Conservation (phyloP, 148 eudicot species). For the Fagopyrum esculentum region DNA sequence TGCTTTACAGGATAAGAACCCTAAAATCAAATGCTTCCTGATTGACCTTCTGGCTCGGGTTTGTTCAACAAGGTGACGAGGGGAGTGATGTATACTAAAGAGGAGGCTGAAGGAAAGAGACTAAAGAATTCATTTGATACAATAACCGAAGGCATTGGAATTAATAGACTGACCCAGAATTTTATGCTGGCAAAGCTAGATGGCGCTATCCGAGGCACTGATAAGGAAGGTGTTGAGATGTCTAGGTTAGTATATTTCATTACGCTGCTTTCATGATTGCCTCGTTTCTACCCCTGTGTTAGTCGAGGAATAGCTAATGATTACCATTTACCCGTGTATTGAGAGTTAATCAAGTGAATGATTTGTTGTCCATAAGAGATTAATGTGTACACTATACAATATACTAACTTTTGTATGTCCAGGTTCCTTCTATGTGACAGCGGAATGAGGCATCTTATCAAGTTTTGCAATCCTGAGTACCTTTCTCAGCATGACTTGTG, state of each 20-base stretch:
- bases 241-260: conserved; percentile 59
- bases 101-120: conserved; percentile 97
- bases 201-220: conserved; percentile 93
- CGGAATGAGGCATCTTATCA: conserved; percentile 95
- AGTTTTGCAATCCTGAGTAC: conserved; percentile 59
- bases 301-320: not conserved
- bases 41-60: conserved; percentile 95
- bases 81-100: conserved; percentile 94
- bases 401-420: not conserved
- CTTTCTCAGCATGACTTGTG: conserved; percentile 53
- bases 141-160: conserved; percentile 94
- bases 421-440: conserved; percentile 88
- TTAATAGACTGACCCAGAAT: conserved; percentile 80
- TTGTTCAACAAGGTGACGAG: conserved; percentile 88
- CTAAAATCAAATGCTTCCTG: conserved; percentile 65
- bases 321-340: not conserved
- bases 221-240: conserved; percentile 95
- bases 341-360: not conserved
- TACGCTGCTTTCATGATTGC: not conserved
- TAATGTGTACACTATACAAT: not conserved
- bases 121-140: conserved; percentile 92
- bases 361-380: not conserved
- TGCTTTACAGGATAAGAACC: conserved; percentile 57
- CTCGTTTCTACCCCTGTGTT: too few species aligned
- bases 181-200: conserved; percentile 80